Percentiles rank a stretch among this genome's conserved stretches.
Conservation (phyloP, 73 alveolate genomes). For the Stentor coeruleus region DNA sequence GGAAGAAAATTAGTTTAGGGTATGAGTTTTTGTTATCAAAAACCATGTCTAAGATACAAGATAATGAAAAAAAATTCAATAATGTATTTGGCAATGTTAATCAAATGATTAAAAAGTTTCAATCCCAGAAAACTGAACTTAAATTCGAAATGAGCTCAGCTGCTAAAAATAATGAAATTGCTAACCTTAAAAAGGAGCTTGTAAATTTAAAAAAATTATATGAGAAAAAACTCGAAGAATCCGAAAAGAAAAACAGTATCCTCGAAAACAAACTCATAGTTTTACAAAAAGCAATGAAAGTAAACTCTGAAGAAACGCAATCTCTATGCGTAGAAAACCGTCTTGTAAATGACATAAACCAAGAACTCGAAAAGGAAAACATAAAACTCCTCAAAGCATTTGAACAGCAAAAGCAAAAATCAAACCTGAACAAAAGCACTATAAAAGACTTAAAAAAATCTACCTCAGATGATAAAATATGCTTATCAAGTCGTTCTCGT, state of each 20-base stretch:
- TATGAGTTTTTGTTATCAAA: neutral
- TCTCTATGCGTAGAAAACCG: neutral
- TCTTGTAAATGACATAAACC: neutral
- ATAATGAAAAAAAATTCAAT: neutral
- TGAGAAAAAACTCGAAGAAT: neutral
- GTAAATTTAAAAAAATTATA: neutral
- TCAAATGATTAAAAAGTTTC: too few species aligned
- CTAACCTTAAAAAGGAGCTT: neutral
- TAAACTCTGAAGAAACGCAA: too few species aligned
- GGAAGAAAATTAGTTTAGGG: neutral
- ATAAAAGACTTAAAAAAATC: too few species aligned
- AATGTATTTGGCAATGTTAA: too few species aligned
- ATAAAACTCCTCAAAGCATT: too few species aligned
- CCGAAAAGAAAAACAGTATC: neutral
- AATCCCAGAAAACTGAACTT: neutral
- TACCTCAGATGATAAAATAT: too few species aligned
- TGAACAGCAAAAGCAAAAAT: neutral
- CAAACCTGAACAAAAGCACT: too few species aligned
- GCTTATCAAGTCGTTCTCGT: too few species aligned
- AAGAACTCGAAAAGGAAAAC: neutral
- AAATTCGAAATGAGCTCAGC: too few species aligned
- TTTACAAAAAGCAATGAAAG: too few species aligned
- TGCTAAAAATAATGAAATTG: neutral
- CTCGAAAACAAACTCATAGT: neutral
- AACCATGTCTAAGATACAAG: neutral